These are phyloP conservation scores for Malassezia arunalokei DNA, from an alignment of 1,284 basidiomycete species.

Conservation along the genomic window DNA sequence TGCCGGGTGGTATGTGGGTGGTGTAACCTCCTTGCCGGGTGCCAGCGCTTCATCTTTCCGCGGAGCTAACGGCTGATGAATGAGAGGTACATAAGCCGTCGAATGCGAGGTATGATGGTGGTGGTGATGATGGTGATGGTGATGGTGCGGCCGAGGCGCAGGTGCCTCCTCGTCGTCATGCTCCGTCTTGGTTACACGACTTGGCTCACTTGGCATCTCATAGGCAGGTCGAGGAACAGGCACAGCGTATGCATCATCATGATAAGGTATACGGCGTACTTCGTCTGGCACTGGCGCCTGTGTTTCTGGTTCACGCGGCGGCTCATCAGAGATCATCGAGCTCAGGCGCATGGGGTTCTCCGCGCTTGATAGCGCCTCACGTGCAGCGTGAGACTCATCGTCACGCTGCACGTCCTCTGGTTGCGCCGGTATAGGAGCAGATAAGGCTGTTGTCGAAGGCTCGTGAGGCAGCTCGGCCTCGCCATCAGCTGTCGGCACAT, in stretches of 20 bases:
- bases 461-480: too few relatives aligned
- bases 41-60: background rate
- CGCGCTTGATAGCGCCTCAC: background rate
- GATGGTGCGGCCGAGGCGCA: constrained; percentile 4
- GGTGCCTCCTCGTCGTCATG: background rate
- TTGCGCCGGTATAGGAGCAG: too few relatives aligned
- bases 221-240: background rate
- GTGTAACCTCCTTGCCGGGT: background rate
- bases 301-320: background rate
- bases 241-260: background rate
- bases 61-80: background rate
- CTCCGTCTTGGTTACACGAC: background rate
- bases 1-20: background rate
- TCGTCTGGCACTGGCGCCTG: background rate
- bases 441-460: too few relatives aligned
- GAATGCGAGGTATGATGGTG: background rate
- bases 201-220: background rate
- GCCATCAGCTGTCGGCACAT: too few relatives aligned
- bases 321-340: constrained; percentile 6
- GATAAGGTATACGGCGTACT: background rate
- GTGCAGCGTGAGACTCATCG: too few relatives aligned
- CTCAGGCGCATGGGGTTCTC: constrained; percentile 15
- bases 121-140: constrained; percentile 7
- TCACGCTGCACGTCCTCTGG: too few relatives aligned
- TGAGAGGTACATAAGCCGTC: background rate